Base-by-base conservation (phyloP, 805 yeast genomes). In the Ogataea paraovalis region DNA sequence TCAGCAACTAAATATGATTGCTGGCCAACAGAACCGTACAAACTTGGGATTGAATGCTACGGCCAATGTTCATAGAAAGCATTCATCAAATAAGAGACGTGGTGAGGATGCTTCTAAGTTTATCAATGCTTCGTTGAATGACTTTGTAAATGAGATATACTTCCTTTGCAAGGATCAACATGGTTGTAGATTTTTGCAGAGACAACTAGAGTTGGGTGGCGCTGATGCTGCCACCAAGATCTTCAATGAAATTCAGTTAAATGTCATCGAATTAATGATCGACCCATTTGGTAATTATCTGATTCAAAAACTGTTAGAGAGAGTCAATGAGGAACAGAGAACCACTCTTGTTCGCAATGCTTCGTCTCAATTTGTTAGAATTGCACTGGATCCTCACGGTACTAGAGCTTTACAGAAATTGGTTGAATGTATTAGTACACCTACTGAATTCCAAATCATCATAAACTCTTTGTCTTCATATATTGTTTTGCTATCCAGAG, bases 201-300 rank as follows among this genome's bases (percentile, higher is more conserved):
- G 85, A 53, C 96, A 90, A 64, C 73, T 94, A 55, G 96, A 89
- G 57, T 64, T 74, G 41, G 76, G 78, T 10, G 80, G 77, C 28
- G 66, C 71, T n/a, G 69, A 74, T 42, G 87, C 86, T 13, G 85
- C 91, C 8, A 76, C 85, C 27, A 70, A 82, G 61, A 87, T 94
- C 42, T 91, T 89, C 68, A 80, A 80, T 48, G 97, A 94, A 64
- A 86, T 89, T 39, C 79, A 81, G 54, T 70, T 77, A 33, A 84
- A 87, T 56, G 83, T 89, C 48, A 84, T 87, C 45, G 96, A 89
- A 64, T 73, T 94, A 53, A 92, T 94, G 98, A 78, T 79, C 27
- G 96, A 91, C 66, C 96, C 98, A 5, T 94, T 94, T 71, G 99
- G 99, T n/a, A 94, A 94, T 65, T 94, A 94, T 60, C 72, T 94